Conservation (phyloP, 2,329 filamentous ascomycete genomes). For the Diaporthe velutina region DNA sequence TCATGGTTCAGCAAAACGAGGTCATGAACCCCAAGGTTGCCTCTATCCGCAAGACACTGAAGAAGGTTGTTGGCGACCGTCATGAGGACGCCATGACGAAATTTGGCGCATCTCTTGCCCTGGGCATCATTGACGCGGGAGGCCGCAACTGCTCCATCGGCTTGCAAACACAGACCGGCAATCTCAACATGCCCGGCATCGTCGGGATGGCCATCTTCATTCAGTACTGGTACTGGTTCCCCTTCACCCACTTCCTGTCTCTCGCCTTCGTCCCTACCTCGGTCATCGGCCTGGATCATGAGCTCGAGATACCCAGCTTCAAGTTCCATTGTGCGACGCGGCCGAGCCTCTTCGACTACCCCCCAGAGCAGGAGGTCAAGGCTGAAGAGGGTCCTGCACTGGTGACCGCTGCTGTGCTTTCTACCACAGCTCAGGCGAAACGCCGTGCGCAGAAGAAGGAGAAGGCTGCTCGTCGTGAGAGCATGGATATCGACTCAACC, state of each 20-base stretch:
- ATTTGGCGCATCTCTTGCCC: slow-evolving; percentile 92
- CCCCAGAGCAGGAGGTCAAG: slow-evolving; percentile 96
- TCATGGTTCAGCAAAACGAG: slow-evolving; percentile 99
- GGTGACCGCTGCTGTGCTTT: slow-evolving; percentile 94
- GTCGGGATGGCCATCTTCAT: slow-evolving; percentile 98
- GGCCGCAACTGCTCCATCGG: slow-evolving; percentile 99
- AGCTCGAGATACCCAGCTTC: slow-evolving; percentile 92
- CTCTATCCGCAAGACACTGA: slow-evolving; percentile 89
- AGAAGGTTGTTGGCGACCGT: slow-evolving; percentile 93
- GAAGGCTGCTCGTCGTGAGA: slow-evolving; percentile 87
- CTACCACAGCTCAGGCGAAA: slow-evolving; percentile 97
- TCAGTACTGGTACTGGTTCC: slow-evolving; percentile 99
- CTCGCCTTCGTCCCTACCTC: slow-evolving; percentile 97
- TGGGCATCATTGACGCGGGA: slow-evolving; percentile 98
- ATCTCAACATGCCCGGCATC: slow-evolving; percentile 98
- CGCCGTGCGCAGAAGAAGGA: slow-evolving; percentile 95
- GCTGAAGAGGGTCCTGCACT: slow-evolving; percentile 92
- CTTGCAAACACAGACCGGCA: slow-evolving; percentile 96
- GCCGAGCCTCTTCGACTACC: slow-evolving; percentile 97
- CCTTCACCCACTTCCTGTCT: slow-evolving; percentile 96
- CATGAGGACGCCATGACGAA: slow-evolving; percentile 99
- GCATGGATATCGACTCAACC: slow-evolving; percentile 92
- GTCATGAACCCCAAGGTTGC: slow-evolving; percentile 97
- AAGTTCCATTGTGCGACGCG: slow-evolving; percentile 96
- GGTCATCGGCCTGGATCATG: slow-evolving; percentile 93